Base-by-base conservation (phyloP, 306 rosid species). In the Cucurbita argyrosperma region DNA sequence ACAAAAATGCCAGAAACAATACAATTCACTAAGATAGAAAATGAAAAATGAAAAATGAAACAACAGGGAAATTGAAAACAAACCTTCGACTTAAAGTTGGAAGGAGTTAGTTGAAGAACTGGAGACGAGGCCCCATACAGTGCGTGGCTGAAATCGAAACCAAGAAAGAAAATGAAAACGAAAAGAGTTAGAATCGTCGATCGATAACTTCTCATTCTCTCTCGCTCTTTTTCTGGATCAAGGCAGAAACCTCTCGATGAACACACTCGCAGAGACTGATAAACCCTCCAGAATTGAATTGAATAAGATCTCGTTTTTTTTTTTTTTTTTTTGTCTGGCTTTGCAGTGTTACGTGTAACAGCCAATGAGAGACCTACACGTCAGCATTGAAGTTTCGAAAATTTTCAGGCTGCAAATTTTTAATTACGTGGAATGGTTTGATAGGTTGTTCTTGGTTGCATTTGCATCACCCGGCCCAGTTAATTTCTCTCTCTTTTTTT, bases 41-140 rank as follows among this genome's bases (percentile, higher is more conserved):
- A 8, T 0, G 1, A 60, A 55, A 65, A 53, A 8, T 0, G 1
- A 60, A 55, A 1, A 58, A 49, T 18, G 37, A 19, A 64, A 19
- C 0, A 2, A 39, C 47, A 79, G 4, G 5, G 15, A 72, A 81
- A 77, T 39, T 50, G 18, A 61, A 69, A 69, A 69, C 64, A 70
- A 46, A 91, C 99, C 97, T 95, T 91, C 76, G 97, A 85, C 90
- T 95, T 91, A 89, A 95, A 95, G 84, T 95, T 95, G 65, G 97
- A 82, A 9, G 97, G 85, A 80, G 87, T 88, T 39, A 95, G 92
- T 87, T 91, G 97, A 84, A 95, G 71, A 66, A 95, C 99, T 4
- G 99, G 97, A 40, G 99, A 83, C 1, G 99, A 95, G 0, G 97
- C 58, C 39, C 96, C 99, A 69, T 95, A 95, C 39, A 95, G 91